Evolutionary conservation across 805 yeast species (phyloP).

Genomic region (Huiozyma sinensis): DNA sequence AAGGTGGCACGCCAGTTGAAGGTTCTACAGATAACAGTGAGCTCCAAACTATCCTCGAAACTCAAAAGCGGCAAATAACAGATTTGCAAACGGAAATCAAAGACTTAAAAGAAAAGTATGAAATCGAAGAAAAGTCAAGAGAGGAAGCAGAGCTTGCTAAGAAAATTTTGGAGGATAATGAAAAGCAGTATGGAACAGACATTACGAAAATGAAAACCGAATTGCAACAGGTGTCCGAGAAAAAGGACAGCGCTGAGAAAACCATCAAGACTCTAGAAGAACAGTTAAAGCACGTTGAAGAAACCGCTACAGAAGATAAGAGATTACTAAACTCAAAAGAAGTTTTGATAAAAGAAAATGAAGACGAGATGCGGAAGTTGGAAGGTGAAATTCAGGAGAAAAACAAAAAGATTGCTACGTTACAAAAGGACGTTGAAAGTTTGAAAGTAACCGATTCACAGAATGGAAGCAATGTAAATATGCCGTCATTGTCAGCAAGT

Average conservation of each 20-base stretch:
- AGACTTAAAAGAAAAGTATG: not conserved
- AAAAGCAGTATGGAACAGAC: not conserved
- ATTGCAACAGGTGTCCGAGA: too few species aligned
- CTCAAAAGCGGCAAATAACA: not conserved
- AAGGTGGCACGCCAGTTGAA: not conserved
- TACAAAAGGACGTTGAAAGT: not conserved
- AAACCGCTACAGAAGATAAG: constrained; percentile 5
- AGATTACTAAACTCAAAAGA: constrained; percentile 1
- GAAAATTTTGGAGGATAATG: not conserved
- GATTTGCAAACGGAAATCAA: not conserved
- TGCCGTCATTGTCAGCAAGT: not conserved
- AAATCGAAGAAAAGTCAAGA: not conserved
- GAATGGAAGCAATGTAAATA: not conserved
- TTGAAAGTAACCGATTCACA: not conserved
- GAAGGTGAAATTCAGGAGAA: constrained; percentile 2
- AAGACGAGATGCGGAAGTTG: constrained; percentile 1
- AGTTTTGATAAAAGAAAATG: constrained; percentile 1
- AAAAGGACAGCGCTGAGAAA: too few species aligned
- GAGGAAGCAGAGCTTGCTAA: not conserved
- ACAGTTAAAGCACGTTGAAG: constrained; percentile 2
- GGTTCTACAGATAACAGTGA: not conserved
- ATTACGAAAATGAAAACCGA: not conserved
- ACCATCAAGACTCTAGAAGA: too few species aligned
- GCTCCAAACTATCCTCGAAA: not conserved
- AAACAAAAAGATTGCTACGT: not conserved